A percentile compares a stretch with the other conserved stretches of the same genome.
These are phyloP conservation scores for Rhizophora apiculata DNA, from an alignment of 345 rosid genomes.

Conservation along the genomic window DNA sequence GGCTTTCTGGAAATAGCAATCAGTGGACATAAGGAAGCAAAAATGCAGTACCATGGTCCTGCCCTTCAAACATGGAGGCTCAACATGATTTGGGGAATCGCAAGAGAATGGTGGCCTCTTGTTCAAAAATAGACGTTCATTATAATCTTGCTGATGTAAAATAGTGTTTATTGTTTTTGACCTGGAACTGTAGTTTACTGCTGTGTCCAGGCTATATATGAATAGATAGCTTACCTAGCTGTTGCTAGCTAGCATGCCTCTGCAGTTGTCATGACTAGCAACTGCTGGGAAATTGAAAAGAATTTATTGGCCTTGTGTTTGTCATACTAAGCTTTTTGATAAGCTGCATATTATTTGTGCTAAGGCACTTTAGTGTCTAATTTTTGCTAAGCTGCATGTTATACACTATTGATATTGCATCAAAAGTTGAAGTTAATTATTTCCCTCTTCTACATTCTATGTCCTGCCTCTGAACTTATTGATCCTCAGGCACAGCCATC, in stretches of 20 bases:
- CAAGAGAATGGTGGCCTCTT: too few relatives aligned
- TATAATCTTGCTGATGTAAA: background rate
- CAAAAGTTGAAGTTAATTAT: background rate
- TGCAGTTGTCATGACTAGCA: background rate
- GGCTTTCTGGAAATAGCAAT: too few relatives aligned
- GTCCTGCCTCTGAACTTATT: slow-evolving; percentile 13
- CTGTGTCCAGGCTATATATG: background rate
- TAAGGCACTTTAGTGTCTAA: too few relatives aligned
- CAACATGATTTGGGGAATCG: too few relatives aligned
- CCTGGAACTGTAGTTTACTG: too few relatives aligned
- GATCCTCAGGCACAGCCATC: slow-evolving; percentile 64
- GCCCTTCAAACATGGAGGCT: too few relatives aligned
- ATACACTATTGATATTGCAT: background rate
- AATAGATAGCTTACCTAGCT: background rate
- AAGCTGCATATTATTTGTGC: background rate
- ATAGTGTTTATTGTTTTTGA: background rate
- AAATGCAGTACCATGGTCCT: too few relatives aligned
- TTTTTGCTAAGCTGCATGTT: slow-evolving; percentile 2
- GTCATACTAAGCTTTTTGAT: background rate
- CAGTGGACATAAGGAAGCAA: too few relatives aligned
- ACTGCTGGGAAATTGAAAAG: background rate
- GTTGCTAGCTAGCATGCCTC: background rate
- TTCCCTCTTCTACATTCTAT: slow-evolving; percentile 9
- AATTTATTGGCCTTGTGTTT: background rate
- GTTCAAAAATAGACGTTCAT: background rate